Base-by-base conservation (phyloP, 495 filamentous ascomycete species). In the Glarea lozoyensis region DNA sequence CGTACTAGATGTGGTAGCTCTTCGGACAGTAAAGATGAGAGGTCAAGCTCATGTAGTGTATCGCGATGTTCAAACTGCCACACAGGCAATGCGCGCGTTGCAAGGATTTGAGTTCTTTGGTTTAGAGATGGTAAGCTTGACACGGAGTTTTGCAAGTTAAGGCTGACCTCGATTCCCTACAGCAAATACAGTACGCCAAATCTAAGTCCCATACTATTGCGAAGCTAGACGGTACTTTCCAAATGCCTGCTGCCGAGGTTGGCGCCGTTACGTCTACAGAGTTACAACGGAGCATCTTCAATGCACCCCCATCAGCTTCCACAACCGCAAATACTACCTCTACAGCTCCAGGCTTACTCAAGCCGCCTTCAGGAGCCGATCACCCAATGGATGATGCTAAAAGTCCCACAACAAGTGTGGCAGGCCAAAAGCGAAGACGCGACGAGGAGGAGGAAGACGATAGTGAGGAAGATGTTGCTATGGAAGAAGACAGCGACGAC, bases 11-110 rank as follows among this genome's bases (percentile, higher is more conserved):
- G 80, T 99, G n/a, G 84, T 94, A 23, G 83, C 86, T 23, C 69
- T 95, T 54, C 88, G 86, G 63, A 92, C 85, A 0, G 68, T 67
- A 54, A 88, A 88, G 64, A 89, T 94, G 83, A 84, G 93, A 25
- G 92, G 92, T 2, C 92, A 97, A 60, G 93, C 92, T 39, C 89
- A 96, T 57, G 69, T 99, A 35, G 85, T 89, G 2, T 96, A 86
- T 60, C 78, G 84, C 45, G 92, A 99, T 57, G 66, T 89, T 10
- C 81, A 90, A 44, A 74, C 81, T 2, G 88, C 86, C 34, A 92
- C 88, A 22, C 85, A 93, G 55, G 92, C 92, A 2, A 82, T 97
- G 79, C 71, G 89, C 42, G 78, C 84, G 21, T 66, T 94, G 19
- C 82, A 97, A 51, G 87, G 86, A 0, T 85, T 88, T 52, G 78